Conservation (phyloP, 208 protist species). For the Leishmania lainsoni region DNA sequence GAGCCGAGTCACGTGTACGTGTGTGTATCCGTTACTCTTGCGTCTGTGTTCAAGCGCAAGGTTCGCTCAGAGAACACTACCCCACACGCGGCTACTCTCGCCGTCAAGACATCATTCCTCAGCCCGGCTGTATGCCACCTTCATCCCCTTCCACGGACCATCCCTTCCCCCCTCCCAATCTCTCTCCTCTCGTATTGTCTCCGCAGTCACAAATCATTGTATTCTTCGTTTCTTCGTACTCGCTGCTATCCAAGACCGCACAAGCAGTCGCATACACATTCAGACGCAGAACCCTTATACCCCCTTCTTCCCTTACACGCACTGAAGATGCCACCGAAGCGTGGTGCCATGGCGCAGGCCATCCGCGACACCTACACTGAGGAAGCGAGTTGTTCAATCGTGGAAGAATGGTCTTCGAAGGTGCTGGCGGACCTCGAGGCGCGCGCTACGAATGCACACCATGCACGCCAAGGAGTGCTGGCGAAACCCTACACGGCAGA, state of each 20-base stretch:
- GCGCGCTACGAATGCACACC: conserved; percentile 23
- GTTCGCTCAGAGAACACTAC: background rate
- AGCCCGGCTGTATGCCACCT: background rate
- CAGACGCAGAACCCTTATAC: background rate
- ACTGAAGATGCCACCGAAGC: conserved; percentile 57
- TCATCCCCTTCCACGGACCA: background rate
- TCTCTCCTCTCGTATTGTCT: background rate
- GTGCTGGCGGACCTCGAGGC: conserved; percentile 37
- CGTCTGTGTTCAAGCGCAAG: background rate
- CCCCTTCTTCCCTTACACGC: background rate
- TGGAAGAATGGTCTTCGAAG: conserved; percentile 56
- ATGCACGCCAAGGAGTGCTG: conserved; percentile 24
- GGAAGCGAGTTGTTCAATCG: conserved; percentile 38
- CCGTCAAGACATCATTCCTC: background rate
- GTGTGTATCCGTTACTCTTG: background rate
- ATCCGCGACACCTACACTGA: conserved; percentile 72
- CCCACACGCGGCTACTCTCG: background rate
- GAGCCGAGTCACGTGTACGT: background rate
- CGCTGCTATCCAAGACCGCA: background rate
- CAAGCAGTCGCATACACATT: background rate
- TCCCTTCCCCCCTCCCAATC: background rate
- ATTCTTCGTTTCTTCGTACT: background rate
- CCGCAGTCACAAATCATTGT: background rate
- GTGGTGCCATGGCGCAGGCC: conserved; percentile 49
- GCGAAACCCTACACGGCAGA: conserved; percentile 19